Conservation (phyloP, 441 rosid species). For the Adansonia grandidieri region DNA sequence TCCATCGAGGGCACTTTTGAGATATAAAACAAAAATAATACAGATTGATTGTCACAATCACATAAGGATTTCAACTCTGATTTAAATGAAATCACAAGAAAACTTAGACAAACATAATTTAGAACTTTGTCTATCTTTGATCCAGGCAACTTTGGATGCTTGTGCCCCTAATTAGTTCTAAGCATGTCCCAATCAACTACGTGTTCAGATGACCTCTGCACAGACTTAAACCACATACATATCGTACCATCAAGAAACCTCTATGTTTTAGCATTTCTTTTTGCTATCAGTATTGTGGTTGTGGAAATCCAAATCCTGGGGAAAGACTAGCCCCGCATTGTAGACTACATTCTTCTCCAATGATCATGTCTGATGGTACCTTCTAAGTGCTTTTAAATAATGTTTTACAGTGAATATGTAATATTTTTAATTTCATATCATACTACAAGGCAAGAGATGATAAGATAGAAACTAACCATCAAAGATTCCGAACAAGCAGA, state of each 20-base stretch:
- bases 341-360: not conserved
- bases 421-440: constrained; percentile 15
- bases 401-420: constrained; percentile 2
- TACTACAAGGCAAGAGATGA: constrained; percentile 23
- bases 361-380: not conserved
- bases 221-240: not conserved
- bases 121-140: not conserved
- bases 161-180: not conserved
- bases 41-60: not conserved
- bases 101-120: not conserved
- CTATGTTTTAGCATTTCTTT: constrained; percentile 13
- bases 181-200: not conserved
- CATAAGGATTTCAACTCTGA: not conserved
- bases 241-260: not conserved
- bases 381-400: not conserved
- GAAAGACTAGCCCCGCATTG: constrained; percentile 12
- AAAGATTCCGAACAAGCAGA: constrained; percentile 94
- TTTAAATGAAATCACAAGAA: constrained; percentile 5
- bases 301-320: constrained; percentile 10
- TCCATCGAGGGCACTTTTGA: constrained; percentile 1
- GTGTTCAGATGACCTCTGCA: not conserved
- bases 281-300: constrained; percentile 19
- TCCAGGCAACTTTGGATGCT: not conserved
- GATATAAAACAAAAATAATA: not conserved
- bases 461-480: constrained; percentile 69